Evolutionary conservation across 371 early-diverging fungal species (phyloP).

Genomic region (Apophysomyces sp.): DNA sequence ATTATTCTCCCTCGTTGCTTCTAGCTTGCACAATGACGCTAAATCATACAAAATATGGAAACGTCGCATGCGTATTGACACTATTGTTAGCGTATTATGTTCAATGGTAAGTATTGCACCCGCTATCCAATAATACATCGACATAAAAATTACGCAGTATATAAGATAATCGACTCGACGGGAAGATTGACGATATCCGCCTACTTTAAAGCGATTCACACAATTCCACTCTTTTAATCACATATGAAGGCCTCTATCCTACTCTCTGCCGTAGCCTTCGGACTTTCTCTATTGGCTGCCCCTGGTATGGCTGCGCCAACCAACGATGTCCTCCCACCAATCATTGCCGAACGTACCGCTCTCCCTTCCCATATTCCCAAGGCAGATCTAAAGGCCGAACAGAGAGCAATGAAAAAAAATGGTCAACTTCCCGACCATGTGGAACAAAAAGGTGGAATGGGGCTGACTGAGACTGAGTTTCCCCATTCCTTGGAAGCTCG

Average conservation of each 20-base stretch:
- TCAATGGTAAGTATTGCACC: not conserved
- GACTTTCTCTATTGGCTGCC: not conserved
- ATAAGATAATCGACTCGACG: not conserved
- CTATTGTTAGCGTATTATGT: not conserved
- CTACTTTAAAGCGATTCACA: not conserved
- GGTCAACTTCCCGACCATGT: constrained; percentile 2
- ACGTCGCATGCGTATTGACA: not conserved
- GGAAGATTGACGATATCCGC: not conserved
- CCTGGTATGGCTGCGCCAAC: not conserved
- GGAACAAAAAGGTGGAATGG: not conserved
- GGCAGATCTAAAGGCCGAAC: constrained; percentile 22
- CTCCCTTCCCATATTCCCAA: constrained; percentile 20
- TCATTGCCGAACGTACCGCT: constrained; percentile 23
- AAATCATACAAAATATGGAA: not conserved
- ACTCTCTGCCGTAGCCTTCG: not conserved
- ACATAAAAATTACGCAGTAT: not conserved
- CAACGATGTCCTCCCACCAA: not conserved
- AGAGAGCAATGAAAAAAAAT: constrained; percentile 13
- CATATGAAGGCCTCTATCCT: not conserved
- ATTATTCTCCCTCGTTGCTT: not conserved
- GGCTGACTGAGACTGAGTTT: not conserved
- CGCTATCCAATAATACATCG: not conserved
- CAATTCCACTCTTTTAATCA: not conserved
- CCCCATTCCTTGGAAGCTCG: not conserved
- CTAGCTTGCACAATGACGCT: not conserved